Evolutionary conservation across 768 basidiomycete genomes (phyloP).

Genomic region (Tulasnella sp.): DNA sequence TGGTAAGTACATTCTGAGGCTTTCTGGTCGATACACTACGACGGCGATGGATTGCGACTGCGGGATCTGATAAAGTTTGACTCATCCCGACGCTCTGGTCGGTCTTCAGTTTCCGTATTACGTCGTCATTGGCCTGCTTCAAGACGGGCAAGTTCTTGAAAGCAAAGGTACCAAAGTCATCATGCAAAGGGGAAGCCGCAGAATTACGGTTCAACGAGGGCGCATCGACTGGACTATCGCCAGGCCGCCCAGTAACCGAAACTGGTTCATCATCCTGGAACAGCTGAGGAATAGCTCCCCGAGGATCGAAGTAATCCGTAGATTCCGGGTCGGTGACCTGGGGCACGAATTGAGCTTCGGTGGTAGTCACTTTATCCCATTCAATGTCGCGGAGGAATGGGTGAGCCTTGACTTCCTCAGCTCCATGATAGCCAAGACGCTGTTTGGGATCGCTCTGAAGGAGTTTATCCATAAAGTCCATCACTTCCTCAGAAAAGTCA

Average conservation of each 20-base stretch:
- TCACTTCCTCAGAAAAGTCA: slow-evolving; percentile 71
- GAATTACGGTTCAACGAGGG: slow-evolving; percentile 4
- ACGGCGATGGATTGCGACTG: slow-evolving; percentile 32
- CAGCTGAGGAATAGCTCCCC: slow-evolving; percentile 78
- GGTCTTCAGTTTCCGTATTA: slow-evolving; percentile 88
- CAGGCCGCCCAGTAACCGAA: slow-evolving; percentile 25
- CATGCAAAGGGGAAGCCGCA: slow-evolving; percentile 42
- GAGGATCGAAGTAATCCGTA: slow-evolving; percentile 98
- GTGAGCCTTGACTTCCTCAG: slow-evolving; percentile 86
- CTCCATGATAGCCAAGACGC: slow-evolving; percentile 75
- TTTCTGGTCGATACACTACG: slow-evolving; percentile 81
- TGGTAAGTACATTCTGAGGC: slow-evolving; percentile 64
- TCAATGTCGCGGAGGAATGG: slow-evolving; percentile 83
- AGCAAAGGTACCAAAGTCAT: slow-evolving; percentile 95
- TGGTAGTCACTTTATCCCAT: slow-evolving; percentile 81
- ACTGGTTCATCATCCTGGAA: slow-evolving; percentile 81
- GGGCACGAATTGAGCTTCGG: slow-evolving; percentile 90
- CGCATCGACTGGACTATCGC: slow-evolving; percentile 27
- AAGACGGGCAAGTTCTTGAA: slow-evolving; percentile 94
- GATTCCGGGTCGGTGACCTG: slow-evolving; percentile 92
- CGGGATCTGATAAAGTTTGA: slow-evolving; percentile 28
- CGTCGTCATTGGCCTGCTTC: slow-evolving; percentile 97
- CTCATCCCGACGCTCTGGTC: slow-evolving; percentile 73
- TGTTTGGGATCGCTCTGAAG: slow-evolving; percentile 65
- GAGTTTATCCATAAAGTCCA: slow-evolving; percentile 79